A percentile compares a stretch with the other conserved stretches of the same genome.
These are phyloP conservation scores for Rhododendron ferrugineum DNA, from an alignment of 148 eudicot species.

Conservation along the genomic window DNA sequence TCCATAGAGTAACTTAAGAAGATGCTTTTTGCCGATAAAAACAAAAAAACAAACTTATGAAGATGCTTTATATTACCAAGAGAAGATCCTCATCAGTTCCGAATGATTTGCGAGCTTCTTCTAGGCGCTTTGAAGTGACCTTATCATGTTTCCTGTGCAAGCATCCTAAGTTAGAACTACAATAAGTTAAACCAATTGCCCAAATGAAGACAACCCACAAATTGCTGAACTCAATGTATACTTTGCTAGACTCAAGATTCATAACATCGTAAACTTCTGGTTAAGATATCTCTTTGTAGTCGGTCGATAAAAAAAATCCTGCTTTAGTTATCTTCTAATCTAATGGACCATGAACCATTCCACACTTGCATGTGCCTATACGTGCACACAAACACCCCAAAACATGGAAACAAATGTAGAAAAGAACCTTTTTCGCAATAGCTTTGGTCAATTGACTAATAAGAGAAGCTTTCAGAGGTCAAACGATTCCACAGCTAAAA, in stretches of 20 bases:
- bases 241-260: not conserved
- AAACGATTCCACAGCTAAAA: not conserved
- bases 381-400: not conserved
- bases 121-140: constrained; percentile 57
- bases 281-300: not conserved
- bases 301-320: not conserved
- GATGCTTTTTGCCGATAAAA: not conserved
- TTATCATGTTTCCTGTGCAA: constrained; percentile 62
- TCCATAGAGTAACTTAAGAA: not conserved
- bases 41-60: not conserved
- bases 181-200: not conserved
- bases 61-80: constrained; percentile 42
- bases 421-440: not conserved
- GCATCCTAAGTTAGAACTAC: not conserved
- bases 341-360: not conserved
- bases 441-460: not conserved
- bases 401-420: not conserved
- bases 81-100: constrained; percentile 98
- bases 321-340: not conserved
- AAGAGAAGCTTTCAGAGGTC: not conserved
- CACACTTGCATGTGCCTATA: not conserved
- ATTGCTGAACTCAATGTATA: not conserved
- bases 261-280: not conserved
- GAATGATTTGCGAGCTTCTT: constrained; percentile 91
- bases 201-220: not conserved